phyloP scores from a whole-genome alignment of 306 rosid species.

The Vachellia pachyceras region DNA sequence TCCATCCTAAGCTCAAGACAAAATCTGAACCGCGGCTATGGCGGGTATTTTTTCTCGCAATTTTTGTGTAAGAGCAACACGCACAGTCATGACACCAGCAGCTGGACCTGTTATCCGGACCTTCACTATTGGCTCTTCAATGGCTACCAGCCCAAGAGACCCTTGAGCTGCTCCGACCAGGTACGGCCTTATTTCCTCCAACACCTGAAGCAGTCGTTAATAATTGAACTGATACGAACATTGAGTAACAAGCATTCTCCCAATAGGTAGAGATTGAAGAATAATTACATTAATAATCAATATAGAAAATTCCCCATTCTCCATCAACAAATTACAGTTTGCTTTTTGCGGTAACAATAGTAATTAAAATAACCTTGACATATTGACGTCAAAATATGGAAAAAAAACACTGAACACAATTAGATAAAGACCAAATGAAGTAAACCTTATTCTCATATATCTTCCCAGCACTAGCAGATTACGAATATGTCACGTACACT shows the following conservation, averaged over 20 bases:
- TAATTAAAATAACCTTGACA: conserved; percentile 18
- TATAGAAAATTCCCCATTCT: neutral
- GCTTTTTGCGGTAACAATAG: conserved; percentile 7
- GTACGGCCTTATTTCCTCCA: conserved; percentile 96
- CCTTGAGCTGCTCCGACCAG: conserved; percentile 90
- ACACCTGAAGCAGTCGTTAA: conserved; percentile 57
- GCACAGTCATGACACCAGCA: conserved; percentile 88
- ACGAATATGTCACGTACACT: conserved; percentile 1
- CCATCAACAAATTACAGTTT: neutral
- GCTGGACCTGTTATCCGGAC: conserved; percentile 71
- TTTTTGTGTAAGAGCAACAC: conserved; percentile 96
- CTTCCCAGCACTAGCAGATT: conserved; percentile 7
- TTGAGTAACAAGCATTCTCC: conserved; percentile 16
- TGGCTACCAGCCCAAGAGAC: conserved; percentile 79
- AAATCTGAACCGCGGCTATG: conserved; percentile 86
- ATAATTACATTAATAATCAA: neutral
- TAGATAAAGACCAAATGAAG: neutral
- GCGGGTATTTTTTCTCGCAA: conserved; percentile 89
- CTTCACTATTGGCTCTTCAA: conserved; percentile 88
- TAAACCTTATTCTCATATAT: neutral
- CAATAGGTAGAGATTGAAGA: neutral
- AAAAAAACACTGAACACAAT: neutral
- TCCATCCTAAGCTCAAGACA: conserved; percentile 42
- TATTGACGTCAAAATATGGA: neutral
- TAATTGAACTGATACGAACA: conserved; percentile 2